These are phyloP conservation scores for Larix sibirica DNA, from an alignment of 83 land plant species.

Conservation along the genomic window DNA sequence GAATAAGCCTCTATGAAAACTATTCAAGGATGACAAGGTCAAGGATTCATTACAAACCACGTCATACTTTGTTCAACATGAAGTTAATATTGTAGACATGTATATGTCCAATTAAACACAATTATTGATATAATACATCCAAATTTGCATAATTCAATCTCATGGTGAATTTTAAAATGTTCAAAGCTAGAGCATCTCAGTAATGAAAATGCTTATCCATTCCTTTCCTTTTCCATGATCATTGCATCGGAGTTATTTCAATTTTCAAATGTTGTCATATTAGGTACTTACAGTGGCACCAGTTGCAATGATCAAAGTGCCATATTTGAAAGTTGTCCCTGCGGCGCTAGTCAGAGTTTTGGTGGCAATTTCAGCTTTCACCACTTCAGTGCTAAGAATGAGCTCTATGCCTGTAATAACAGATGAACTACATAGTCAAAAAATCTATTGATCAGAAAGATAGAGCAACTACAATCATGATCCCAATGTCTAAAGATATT, in stretches of 20 bases:
- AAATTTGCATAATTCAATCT: neutral
- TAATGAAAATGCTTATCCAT: neutral
- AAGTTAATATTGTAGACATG: neutral
- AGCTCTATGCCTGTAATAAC: conserved; percentile 80
- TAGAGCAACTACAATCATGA: neutral
- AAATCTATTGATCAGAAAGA: too few species aligned
- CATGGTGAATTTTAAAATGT: too few species aligned
- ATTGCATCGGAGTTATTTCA: neutral
- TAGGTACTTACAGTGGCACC: conserved; percentile 78
- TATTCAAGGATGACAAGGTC: too few species aligned
- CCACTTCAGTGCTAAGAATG: conserved; percentile 85
- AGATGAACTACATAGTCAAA: neutral
- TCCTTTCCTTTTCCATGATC: neutral
- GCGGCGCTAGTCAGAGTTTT: conserved; percentile 74
- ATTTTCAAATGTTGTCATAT: neutral
- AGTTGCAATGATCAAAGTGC: conserved; percentile 78
- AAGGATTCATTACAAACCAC: neutral
- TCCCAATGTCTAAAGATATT: neutral
- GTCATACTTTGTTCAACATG: neutral
- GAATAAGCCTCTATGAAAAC: too few species aligned
- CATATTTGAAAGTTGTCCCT: conserved; percentile 69
- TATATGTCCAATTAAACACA: neutral
- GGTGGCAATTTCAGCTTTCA: conserved; percentile 81
- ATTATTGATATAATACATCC: neutral
- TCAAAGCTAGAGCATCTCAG: too few species aligned